Evolutionary conservation across 2,329 filamentous ascomycete genomes (phyloP).

Genomic region (Fusarium annulatum): DNA sequence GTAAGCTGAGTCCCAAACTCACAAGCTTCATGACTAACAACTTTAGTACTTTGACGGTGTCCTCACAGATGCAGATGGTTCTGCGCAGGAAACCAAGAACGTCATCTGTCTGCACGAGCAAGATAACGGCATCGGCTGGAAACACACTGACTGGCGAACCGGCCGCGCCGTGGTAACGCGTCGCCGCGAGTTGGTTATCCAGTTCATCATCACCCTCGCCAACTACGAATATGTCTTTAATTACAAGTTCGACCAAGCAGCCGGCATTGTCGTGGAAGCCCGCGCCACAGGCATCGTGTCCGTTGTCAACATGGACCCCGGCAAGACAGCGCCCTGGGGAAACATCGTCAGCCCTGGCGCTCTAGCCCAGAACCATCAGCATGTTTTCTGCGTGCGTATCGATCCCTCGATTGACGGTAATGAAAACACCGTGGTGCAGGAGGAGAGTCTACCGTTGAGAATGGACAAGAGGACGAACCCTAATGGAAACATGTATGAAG

Average conservation of each 20-base stretch:
- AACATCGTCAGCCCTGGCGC: constrained; percentile 73
- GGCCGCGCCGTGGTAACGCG: constrained; percentile 69
- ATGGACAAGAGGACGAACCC: constrained; percentile 58
- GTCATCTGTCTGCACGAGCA: constrained; percentile 77
- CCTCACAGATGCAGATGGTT: constrained; percentile 45
- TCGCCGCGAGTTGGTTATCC: constrained; percentile 71
- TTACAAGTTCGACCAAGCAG: constrained; percentile 70
- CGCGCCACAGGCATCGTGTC: constrained; percentile 75
- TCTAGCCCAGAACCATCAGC: constrained; percentile 76
- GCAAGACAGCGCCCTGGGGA: constrained; percentile 64
- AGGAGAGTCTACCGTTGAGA: constrained; percentile 57
- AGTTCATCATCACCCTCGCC: constrained; percentile 75
- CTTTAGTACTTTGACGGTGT: constrained; percentile 52
- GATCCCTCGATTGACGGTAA: constrained; percentile 73
- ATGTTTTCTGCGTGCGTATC: constrained; percentile 73
- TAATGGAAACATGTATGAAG: constrained; percentile 57
- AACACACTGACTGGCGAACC: constrained; percentile 77
- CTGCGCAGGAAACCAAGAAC: constrained; percentile 57
- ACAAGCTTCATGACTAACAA: neutral
- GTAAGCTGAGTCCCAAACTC: neutral
- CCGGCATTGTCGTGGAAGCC: constrained; percentile 69
- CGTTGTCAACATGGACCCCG: constrained; percentile 68
- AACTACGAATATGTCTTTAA: constrained; percentile 75
- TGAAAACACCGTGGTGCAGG: constrained; percentile 63
- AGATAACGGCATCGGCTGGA: constrained; percentile 77